Conservation (phyloP, 768 basidiomycete species). For the Hygrocybe coccinea region DNA sequence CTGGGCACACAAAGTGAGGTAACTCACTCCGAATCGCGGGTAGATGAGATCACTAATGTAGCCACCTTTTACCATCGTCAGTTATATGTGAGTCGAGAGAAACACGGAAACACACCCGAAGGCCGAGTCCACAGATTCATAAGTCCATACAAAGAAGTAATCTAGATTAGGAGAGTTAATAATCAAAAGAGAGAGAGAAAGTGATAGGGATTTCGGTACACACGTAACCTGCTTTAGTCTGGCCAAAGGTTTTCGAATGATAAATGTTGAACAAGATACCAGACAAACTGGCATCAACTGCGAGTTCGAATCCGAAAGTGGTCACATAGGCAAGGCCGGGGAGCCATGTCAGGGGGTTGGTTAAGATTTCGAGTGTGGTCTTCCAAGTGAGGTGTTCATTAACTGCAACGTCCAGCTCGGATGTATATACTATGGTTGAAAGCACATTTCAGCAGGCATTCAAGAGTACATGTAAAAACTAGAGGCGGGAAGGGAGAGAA, state of each 20-base stretch:
- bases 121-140: constrained; percentile 50
- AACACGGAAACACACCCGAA: constrained; percentile 28
- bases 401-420: constrained; percentile 38
- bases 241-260: constrained; percentile 33
- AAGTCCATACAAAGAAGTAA: constrained; percentile 36
- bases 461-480: background rate
- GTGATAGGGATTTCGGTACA: constrained; percentile 1
- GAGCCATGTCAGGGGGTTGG: constrained; percentile 49
- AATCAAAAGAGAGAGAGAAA: background rate
- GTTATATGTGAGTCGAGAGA: background rate
- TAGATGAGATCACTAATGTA: constrained; percentile 45
- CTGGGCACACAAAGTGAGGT: background rate
- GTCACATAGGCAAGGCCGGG: constrained; percentile 49
- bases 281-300: constrained; percentile 51
- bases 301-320: constrained; percentile 56
- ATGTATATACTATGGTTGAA: background rate
- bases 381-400: constrained; percentile 40
- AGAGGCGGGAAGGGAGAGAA: background rate
- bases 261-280: constrained; percentile 36
- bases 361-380: constrained; percentile 30
- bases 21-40: constrained; percentile 33
- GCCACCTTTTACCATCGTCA: constrained; percentile 15
- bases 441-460: background rate
- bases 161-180: background rate
- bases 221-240: constrained; percentile 50